Percentiles rank a stretch among this genome's conserved stretches.
Conservation (phyloP, 1,139 yeast genomes). For the Kluyveromyces sp. region DNA sequence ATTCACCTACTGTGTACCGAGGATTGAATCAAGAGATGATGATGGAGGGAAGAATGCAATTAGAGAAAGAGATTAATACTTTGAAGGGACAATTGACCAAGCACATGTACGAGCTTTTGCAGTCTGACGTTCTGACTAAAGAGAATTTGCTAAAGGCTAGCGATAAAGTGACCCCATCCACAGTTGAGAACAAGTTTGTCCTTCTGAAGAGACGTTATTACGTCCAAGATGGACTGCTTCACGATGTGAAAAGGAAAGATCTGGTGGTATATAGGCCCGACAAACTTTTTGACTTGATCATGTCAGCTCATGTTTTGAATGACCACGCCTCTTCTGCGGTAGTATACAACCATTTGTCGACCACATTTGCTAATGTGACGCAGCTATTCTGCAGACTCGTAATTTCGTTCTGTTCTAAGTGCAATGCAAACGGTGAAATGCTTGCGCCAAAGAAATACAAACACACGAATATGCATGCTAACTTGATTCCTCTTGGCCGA, state of each 20-base stretch:
- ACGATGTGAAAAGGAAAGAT: constrained; percentile 23
- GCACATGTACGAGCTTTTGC: constrained; percentile 23
- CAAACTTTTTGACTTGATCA: constrained; percentile 23
- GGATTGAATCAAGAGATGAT: neutral
- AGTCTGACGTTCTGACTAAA: constrained; percentile 17
- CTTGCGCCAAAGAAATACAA: constrained; percentile 15
- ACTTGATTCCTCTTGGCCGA: constrained; percentile 27
- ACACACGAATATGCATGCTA: constrained; percentile 18
- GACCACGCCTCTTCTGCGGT: constrained; percentile 19
- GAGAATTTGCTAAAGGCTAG: constrained; percentile 17
- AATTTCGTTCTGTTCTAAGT: constrained; percentile 25
- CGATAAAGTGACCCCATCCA: constrained; percentile 18
- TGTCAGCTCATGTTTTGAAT: constrained; percentile 29
- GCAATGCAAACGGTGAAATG: constrained; percentile 20
- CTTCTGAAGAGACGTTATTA: constrained; percentile 24
- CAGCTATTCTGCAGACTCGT: constrained; percentile 18
- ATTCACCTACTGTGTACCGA: constrained; percentile 1
- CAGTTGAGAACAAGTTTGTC: constrained; percentile 19
- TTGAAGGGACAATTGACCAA: constrained; percentile 27
- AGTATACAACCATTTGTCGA: constrained; percentile 17
- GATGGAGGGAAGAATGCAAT: constrained; percentile 21
- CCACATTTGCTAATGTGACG: constrained; percentile 25
- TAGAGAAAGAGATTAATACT: constrained; percentile 19
- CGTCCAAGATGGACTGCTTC: constrained; percentile 20
- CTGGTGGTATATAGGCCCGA: constrained; percentile 29